A percentile compares a stretch with the other conserved stretches of the same genome.
phyloP scores from a whole-genome alignment of 2,329 filamentous ascomycete species.

The Diplocarpon rosae region DNA sequence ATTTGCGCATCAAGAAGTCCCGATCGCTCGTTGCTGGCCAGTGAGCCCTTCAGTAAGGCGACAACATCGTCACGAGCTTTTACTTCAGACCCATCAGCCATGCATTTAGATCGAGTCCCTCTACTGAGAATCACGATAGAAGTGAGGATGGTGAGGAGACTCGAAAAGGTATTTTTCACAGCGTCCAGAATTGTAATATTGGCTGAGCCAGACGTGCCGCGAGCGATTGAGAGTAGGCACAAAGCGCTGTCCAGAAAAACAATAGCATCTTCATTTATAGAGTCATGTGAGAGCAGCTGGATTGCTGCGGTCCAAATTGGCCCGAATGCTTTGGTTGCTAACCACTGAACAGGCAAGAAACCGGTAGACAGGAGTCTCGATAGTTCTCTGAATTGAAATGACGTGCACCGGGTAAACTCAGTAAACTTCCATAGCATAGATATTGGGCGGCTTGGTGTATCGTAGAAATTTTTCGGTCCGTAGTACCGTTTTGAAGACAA shows the following conservation, averaged over 20 bases:
- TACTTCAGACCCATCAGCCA: background rate
- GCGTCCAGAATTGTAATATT: constrained; percentile 11
- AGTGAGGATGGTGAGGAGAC: constrained; percentile 32
- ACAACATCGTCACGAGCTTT: constrained; percentile 2
- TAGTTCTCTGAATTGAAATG: constrained; percentile 31
- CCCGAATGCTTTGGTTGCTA: constrained; percentile 33
- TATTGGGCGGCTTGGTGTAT: constrained; percentile 26
- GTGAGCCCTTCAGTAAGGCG: constrained; percentile 11
- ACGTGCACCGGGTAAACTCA: constrained; percentile 23
- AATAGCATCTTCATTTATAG: constrained; percentile 27
- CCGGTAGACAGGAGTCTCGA: constrained; percentile 28
- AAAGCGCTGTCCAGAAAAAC: constrained; percentile 30
- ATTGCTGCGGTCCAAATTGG: constrained; percentile 32
- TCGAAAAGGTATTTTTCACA: constrained; percentile 30
- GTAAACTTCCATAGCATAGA: constrained; percentile 29
- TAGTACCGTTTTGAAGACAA: constrained; percentile 29
- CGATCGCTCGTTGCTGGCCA: constrained; percentile 1
- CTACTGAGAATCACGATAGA: constrained; percentile 27
- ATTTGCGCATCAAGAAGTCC: background rate
- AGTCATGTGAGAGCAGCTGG: constrained; percentile 27
- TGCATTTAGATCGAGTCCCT: background rate
- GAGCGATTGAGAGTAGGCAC: constrained; percentile 20
- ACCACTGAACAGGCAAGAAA: constrained; percentile 33
- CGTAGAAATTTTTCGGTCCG: constrained; percentile 26
- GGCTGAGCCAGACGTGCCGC: background rate